phyloP scores from a whole-genome alignment of 1,284 basidiomycete species.

The Takashimella tepidaria region DNA sequence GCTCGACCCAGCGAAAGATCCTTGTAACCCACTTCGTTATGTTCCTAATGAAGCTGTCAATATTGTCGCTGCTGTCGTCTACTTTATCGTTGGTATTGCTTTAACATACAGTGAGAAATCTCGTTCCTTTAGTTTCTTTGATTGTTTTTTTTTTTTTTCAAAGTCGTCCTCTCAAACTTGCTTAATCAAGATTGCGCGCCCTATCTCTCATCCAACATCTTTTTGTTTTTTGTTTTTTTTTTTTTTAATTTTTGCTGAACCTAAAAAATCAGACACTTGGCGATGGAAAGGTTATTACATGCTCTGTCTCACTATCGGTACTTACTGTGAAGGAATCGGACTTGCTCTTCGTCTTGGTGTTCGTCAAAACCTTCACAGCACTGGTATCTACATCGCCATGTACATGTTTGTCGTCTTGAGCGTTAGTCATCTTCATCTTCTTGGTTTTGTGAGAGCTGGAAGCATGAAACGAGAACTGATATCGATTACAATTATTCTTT shows the following conservation, averaged over 20 bases:
- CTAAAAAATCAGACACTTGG: neutral
- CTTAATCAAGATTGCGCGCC: too few relatives aligned
- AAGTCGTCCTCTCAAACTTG: too few relatives aligned
- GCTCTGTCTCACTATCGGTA: conserved; percentile 61
- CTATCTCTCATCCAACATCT: neutral
- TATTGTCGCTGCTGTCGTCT: conserved; percentile 54
- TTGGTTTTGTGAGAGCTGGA: too few relatives aligned
- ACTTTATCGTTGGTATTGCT: conserved; percentile 54
- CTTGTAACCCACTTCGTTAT: conserved; percentile 52
- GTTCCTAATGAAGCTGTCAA: conserved; percentile 59
- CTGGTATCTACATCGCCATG: conserved; percentile 56
- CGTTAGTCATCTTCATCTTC: conserved; percentile 42
- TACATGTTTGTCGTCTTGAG: conserved; percentile 63
- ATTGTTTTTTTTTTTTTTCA: too few relatives aligned
- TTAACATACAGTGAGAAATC: conserved; percentile 52
- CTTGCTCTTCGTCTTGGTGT: conserved; percentile 46
- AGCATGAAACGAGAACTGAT: too few relatives aligned
- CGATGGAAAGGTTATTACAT: conserved; percentile 50
- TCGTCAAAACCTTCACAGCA: conserved; percentile 31
- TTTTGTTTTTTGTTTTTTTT: neutral
- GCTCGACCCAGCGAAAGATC: conserved; percentile 6
- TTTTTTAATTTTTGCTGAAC: neutral
- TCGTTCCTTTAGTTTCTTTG: neutral
- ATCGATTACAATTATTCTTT: too few relatives aligned
- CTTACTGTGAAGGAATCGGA: conserved; percentile 53